Base-by-base conservation (phyloP, 164 flowering plant species). In the Berberis thunbergii region DNA sequence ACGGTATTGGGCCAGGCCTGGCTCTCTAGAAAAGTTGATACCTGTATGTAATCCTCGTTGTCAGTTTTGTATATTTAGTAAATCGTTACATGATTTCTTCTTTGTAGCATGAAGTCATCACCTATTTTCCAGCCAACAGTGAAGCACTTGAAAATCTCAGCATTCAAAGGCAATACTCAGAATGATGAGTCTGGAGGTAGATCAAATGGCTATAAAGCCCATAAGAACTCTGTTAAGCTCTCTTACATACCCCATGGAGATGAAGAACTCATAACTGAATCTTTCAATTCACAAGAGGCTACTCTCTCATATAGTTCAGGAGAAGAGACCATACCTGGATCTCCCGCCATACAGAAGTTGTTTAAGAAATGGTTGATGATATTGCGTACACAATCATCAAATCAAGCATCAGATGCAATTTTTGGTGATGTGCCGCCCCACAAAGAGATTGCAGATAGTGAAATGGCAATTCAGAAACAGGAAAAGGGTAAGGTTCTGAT, bases 311-410 rank as follows among this genome's bases (percentile, higher is more conserved):
- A 55, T 68, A 42, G 82, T 61, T 71, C 87, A 58, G 69, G 66
- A 39, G 75, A 75, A 60, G 77, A 77, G 48, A 69, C 70, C 4
- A 60, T 74, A 57, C 73, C 70, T 10, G 73, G 82, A 56, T 86
- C 86, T 44, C 71, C 74, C 44, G 83, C 84, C 48, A 80, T 83
- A 69, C 79, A 74, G 43, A 75, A 75, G 57, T 52, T 91, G 57
- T 86, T 92, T 64, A 79, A 72, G 72, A 83, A 76, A 74, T 87
- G 96, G 98, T 73, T 89, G 77, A 75, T 75, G 62, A 71, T 81
- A 69, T 74, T 92, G 78, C 77, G 73, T 58, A 80, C 89, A 13
- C 78, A 70, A 59, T 67, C 87, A 54, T 62, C 79, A 39, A 61
- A 60, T 60, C 78, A 78, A 71, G 66, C 48, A 43, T 70, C 50